These are phyloP conservation scores for Diaporthe eres DNA, from an alignment of 2,329 filamentous ascomycete species.

Conservation along the genomic window DNA sequence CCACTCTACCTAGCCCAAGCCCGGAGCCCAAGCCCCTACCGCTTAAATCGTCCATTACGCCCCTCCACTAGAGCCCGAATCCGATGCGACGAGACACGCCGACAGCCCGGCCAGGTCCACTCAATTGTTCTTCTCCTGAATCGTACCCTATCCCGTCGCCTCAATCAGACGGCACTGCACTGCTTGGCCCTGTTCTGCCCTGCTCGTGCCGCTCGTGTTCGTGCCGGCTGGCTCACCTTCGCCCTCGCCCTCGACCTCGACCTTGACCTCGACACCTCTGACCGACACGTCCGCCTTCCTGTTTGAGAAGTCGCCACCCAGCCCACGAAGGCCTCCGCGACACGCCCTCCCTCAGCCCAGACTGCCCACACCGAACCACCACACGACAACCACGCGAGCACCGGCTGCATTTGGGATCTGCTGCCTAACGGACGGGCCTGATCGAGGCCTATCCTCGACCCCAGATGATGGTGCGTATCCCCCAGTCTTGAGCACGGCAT, in stretches of 20 bases:
- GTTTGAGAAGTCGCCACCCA: slow-evolving; percentile 36
- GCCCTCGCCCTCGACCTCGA: slow-evolving; percentile 17
- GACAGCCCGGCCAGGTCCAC: slow-evolving; percentile 40
- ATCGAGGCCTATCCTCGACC: slow-evolving; percentile 54
- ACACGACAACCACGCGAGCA: slow-evolving; percentile 40
- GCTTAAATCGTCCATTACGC: slow-evolving; percentile 37
- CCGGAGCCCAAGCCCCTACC: slow-evolving; percentile 27
- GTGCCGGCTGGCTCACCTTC: slow-evolving; percentile 27
- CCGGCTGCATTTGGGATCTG: slow-evolving; percentile 46
- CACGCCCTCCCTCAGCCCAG: slow-evolving; percentile 23
- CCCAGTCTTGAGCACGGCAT: slow-evolving; percentile 39
- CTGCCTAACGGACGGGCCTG: slow-evolving; percentile 45
- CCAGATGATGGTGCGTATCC: slow-evolving; percentile 67
- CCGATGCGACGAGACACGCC: slow-evolving; percentile 41
- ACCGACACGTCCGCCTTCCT: slow-evolving; percentile 34
- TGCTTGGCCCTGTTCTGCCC: neutral
- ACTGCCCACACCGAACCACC: slow-evolving; percentile 29
- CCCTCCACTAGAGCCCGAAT: slow-evolving; percentile 34
- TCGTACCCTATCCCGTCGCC: slow-evolving; percentile 35
- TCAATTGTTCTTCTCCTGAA: slow-evolving; percentile 42
- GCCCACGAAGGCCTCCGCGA: slow-evolving; percentile 38
- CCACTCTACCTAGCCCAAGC: slow-evolving; percentile 31
- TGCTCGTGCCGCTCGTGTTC: slow-evolving; percentile 14
- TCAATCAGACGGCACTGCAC: neutral
- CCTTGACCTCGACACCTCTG: slow-evolving; percentile 27